Conservation (phyloP, 1,284 basidiomycete species). For the Pseudomicrostroma phylloplanum region DNA sequence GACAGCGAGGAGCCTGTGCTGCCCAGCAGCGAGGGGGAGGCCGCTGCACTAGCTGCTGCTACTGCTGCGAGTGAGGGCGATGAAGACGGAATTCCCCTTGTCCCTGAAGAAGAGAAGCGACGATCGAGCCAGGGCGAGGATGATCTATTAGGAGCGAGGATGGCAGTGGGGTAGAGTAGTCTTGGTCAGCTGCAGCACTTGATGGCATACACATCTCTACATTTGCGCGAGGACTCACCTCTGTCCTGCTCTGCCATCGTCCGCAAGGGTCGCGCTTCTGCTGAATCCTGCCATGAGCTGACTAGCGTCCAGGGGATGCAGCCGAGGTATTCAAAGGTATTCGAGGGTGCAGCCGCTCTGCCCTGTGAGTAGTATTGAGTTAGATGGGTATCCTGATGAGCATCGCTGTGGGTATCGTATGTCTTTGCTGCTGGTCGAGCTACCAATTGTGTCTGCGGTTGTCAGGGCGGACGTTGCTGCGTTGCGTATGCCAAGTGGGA, state of each 20-base stretch:
- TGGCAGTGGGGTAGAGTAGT: no score
- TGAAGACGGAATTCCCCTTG: not conserved
- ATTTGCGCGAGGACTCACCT: not conserved
- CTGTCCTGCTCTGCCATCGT: not conserved
- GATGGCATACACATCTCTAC: not conserved
- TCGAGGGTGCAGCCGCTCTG: not conserved
- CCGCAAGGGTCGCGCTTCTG: not conserved
- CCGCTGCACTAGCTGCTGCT: not conserved
- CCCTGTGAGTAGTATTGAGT: not conserved
- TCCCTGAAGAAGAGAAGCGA: not conserved
- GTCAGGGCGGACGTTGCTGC: no score
- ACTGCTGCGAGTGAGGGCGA: not conserved
- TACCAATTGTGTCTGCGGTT: no score
- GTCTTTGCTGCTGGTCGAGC: no score
- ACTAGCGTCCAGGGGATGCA: not conserved
- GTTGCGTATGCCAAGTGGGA: no score
- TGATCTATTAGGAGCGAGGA: not conserved
- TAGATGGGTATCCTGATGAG: conserved; percentile 1
- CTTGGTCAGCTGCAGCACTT: no score
- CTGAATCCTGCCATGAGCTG: not conserved
- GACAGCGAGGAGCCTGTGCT: not conserved
- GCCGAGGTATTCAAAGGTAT: not conserved
- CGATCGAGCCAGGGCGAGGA: not conserved
- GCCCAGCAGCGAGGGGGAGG: not conserved
- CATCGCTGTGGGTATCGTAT: not conserved